These are phyloP conservation scores for Aquilaria sinensis DNA, from an alignment of 345 rosid genomes.

Conservation along the genomic window DNA sequence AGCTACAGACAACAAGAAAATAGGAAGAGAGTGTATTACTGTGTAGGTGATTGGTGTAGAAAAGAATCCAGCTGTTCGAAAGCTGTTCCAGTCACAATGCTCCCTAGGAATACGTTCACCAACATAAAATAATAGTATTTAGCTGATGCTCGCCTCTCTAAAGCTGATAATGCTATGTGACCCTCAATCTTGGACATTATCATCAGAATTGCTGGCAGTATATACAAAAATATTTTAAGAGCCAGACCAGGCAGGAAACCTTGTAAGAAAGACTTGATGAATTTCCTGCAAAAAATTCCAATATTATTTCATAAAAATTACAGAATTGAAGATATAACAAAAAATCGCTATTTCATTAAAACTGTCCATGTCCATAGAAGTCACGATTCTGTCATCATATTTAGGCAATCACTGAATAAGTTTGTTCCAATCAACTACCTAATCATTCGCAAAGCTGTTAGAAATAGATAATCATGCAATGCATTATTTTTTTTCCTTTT, in stretches of 20 bases:
- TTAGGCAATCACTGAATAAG: too few relatives aligned
- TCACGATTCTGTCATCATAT: too few relatives aligned
- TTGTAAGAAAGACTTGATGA: conserved; percentile 94
- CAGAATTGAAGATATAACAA: too few relatives aligned
- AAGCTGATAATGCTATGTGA: conserved; percentile 64
- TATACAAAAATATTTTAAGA: conserved; percentile 69
- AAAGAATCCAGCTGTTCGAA: conserved; percentile 84
- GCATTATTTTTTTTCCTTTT: too few relatives aligned
- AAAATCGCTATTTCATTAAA: too few relatives aligned
- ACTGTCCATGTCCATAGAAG: too few relatives aligned
- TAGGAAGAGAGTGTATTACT: conserved; percentile 38
- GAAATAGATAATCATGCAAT: too few relatives aligned
- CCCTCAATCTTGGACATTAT: conserved; percentile 97
- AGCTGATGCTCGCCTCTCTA: conserved; percentile 81
- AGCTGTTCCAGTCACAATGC: conserved; percentile 89
- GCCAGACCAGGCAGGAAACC: conserved; percentile 98
- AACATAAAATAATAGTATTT: conserved; percentile 93
- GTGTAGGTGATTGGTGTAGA: conserved; percentile 85
- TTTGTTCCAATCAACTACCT: too few relatives aligned
- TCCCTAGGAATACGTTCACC: conserved; percentile 96
- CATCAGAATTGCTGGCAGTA: conserved; percentile 72
- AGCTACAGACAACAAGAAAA: background rate
- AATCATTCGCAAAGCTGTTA: too few relatives aligned
- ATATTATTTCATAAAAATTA: too few relatives aligned
- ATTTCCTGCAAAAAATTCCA: conserved; percentile 43